A percentile compares a stretch with the other conserved stretches of the same genome.
These are phyloP conservation scores for Dactylonectria estremocensis DNA, from an alignment of 2,329 filamentous ascomycete genomes.

Conservation along the genomic window DNA sequence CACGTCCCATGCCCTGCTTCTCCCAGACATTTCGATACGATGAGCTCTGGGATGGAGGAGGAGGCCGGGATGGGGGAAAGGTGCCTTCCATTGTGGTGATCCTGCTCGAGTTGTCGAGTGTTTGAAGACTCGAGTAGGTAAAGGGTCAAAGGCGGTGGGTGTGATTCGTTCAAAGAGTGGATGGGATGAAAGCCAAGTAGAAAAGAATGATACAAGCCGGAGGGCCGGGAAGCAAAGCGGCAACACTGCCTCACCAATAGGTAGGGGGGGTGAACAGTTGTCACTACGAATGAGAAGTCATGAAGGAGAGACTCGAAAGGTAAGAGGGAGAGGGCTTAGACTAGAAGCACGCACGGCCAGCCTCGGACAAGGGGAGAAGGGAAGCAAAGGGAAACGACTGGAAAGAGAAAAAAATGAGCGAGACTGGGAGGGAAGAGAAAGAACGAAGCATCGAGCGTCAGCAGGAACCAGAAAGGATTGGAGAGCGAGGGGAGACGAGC, in stretches of 20 bases:
- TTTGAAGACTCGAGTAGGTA: neutral
- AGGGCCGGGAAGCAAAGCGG: constrained; percentile 10
- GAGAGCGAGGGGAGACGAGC: constrained; percentile 19
- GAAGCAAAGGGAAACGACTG: constrained; percentile 42
- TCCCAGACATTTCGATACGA: constrained; percentile 42
- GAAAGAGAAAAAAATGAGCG: constrained; percentile 27
- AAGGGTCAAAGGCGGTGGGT: constrained; percentile 6
- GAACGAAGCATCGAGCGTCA: constrained; percentile 23
- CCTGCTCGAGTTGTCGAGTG: too few relatives aligned
- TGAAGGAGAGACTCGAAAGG: constrained; percentile 26
- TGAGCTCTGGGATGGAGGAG: constrained; percentile 32
- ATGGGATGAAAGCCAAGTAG: constrained; percentile 6
- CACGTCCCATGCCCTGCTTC: constrained; percentile 39
- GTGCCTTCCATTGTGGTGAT: constrained; percentile 42
- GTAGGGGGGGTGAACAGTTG: constrained; percentile 31
- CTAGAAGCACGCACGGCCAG: constrained; percentile 44
- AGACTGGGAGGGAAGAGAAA: constrained; percentile 30
- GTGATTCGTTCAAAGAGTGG: constrained; percentile 24
- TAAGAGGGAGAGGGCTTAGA: constrained; percentile 37
- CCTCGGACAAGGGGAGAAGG: constrained; percentile 38
- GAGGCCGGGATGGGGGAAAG: constrained; percentile 37
- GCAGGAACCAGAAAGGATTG: neutral
- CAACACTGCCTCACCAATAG: constrained; percentile 42
- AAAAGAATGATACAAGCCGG: constrained; percentile 23
- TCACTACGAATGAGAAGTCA: constrained; percentile 34